Evolutionary conservation across 805 yeast species (phyloP).

Genomic region (Brettanomyces sp.): DNA sequence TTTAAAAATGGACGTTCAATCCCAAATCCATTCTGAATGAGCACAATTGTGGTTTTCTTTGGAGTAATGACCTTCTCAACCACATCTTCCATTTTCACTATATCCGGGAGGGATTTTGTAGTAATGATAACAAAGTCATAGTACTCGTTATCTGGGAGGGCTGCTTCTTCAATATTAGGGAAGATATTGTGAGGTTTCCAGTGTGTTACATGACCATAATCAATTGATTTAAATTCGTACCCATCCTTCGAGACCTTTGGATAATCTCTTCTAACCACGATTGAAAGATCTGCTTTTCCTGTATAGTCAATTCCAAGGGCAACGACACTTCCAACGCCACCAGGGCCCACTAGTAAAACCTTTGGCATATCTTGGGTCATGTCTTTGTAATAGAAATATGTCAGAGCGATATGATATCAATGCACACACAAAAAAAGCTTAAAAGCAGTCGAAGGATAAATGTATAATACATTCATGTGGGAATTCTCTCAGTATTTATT

Average conservation of each 20-base stretch:
- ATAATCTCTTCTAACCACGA: conserved; percentile 57
- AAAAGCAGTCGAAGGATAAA: too few relatives aligned
- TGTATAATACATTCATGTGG: too few relatives aligned
- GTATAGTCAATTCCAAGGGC: conserved; percentile 49
- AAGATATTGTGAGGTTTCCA: conserved; percentile 47
- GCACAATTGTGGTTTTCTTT: conserved; percentile 24
- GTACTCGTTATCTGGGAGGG: conserved; percentile 23
- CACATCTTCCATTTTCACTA: conserved; percentile 35
- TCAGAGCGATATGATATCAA: too few relatives aligned
- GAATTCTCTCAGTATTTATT: too few relatives aligned
- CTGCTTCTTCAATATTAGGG: conserved; percentile 27
- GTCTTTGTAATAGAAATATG: too few relatives aligned
- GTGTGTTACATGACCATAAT: conserved; percentile 43
- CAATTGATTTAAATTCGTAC: conserved; percentile 33
- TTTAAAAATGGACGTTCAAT: conserved; percentile 24
- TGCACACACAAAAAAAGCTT: too few relatives aligned
- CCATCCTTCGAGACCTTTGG: conserved; percentile 28
- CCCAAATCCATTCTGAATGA: conserved; percentile 32
- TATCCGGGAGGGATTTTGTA: conserved; percentile 61
- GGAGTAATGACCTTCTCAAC: conserved; percentile 22
- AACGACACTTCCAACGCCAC: conserved; percentile 76
- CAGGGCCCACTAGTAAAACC: conserved; percentile 55
- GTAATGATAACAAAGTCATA: conserved; percentile 27
- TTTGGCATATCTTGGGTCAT: conserved; percentile 1
- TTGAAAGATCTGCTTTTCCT: conserved; percentile 41